Evolutionary conservation across 805 yeast genomes (phyloP).

Genomic region (Hanseniaspora occidentalis): DNA sequence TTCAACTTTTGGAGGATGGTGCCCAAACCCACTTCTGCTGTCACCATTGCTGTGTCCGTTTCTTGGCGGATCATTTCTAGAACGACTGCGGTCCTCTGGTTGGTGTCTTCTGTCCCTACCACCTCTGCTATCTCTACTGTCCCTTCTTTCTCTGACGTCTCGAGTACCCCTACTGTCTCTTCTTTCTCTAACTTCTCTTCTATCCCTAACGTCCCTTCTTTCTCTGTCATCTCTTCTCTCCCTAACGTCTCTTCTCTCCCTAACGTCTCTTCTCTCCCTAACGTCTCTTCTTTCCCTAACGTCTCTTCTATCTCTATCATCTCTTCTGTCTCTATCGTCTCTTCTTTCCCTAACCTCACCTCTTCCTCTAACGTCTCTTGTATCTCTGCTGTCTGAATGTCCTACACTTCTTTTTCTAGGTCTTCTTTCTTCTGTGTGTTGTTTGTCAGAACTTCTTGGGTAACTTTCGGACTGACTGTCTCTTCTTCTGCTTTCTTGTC

Average conservation of each 20-base stretch:
- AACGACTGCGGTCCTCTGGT: constrained; percentile 15
- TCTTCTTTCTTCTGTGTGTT: too few species aligned
- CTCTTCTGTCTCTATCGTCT: constrained; percentile 30
- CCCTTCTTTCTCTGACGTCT: constrained; percentile 19
- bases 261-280: constrained; percentile 25
- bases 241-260: constrained; percentile 25
- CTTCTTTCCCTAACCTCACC: constrained; percentile 14
- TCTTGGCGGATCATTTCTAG: constrained; percentile 8
- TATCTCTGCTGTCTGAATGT: constrained; percentile 11
- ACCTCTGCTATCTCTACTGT: constrained; percentile 14
- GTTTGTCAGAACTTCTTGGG: constrained; percentile 5
- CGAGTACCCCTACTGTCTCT: too few species aligned
- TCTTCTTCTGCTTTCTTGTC: constrained; percentile 3
- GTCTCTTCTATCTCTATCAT: constrained; percentile 8
- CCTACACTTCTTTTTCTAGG: too few species aligned
- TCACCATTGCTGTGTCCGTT: constrained; percentile 7
- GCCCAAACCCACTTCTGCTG: constrained; percentile 9
- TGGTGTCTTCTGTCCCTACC: constrained; percentile 7
- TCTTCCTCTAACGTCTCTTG: background rate
- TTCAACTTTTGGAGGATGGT: constrained; percentile 2
- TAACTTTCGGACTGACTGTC: constrained; percentile 5
- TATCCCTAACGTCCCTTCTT: constrained; percentile 21
- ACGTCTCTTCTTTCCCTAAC: background rate
- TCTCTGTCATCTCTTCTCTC: constrained; percentile 25
- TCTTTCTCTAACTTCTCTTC: constrained; percentile 10